Base-by-base conservation (phyloP, 1,284 basidiomycete species). In the Papiliotrema flavescens region DNA sequence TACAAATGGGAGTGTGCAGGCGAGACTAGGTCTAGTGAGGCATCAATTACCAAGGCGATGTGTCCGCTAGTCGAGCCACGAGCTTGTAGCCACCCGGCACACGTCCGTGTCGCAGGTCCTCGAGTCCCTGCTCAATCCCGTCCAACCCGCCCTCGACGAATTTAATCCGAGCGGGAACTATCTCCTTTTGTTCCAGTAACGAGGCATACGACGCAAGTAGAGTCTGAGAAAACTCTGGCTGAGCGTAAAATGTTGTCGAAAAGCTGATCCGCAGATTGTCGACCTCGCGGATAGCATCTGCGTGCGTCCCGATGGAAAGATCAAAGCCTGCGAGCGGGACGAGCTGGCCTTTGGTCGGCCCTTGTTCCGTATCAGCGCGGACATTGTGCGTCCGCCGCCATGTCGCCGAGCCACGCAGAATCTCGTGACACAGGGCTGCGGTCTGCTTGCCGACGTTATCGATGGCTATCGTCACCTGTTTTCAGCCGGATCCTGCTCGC, bases 101-200 rank as follows among this genome's bases (percentile, higher is more conserved):
- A 39, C 66, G 65, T 11, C 71, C 71, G 24, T 59, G 51, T 17
- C 62, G 28, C 23, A 67, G 36, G 40, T 59, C 54, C 6, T 63
- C 56, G 34, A 67, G 45, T 2, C 62, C 65, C 37, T 56, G 47
- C 42, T 57, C 56, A 5, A 67, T 60, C 17, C 63, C 42, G 43
- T 66, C 3, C 56, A 76, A 49, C 57, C 74, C 26, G 37, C 67
- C 46, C 35, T 65, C 40, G 60, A 74, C 54, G 35, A 70, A 44
- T 51, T 74, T 64, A 53, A 76, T 59, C 4, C 75, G 65, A 13
- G 66, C 65, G 3, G 71, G 65, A 26, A 64, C 64, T 17, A 78
- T 28, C 37, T 59, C 54, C 20, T 62, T 57, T 20, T 60, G 56
- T 19, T 61, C 55, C 8, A 78, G 54, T 19, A 76, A 52, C 20